Evolutionary conservation across 805 yeast genomes (phyloP), one percentile per base, ranked within the genome.

Genomic region (Metschnikowia aberdeeniae): DNA sequence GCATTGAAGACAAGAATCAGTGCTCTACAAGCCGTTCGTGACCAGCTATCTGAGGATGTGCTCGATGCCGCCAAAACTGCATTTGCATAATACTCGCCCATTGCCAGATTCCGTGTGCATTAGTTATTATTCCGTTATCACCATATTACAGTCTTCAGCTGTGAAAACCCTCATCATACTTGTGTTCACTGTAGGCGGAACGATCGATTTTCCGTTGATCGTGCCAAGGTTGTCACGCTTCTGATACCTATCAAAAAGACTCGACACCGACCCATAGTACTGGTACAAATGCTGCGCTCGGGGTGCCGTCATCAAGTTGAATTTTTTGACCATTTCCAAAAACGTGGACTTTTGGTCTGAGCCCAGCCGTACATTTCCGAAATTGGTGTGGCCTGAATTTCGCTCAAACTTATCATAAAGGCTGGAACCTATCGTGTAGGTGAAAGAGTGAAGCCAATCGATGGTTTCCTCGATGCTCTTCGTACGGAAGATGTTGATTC

Each of bases 361-460:
- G 0, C 86, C 86, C 5, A 86, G 79, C 55, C 69, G 75, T 9
- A 82, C 72, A 1, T 61, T 65, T 4, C 82, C 82, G 7, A 84
- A 61, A 51, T 78, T 80, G 1, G 84, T 73, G 44, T 80, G 69
- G 32, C 75, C 76, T 46, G 71, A 68, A 56, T 80, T 76, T 50
- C 88, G 62, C 48, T 79, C 75, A 31, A 63, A 62, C 19, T 77
- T 77, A 55, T 83, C 89, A 60, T 78, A 78, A 27, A 80, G 56
- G 10, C 78, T 66, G 13, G 46, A 24, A 5, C 56, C 58, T 6
- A 84, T 70, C 0, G 88, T 71, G 52, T 80, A 76, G 0, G 86
- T 67, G 50, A 82, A 72, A 12, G 82, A 75, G 37, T 69, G 74
- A 12, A 83, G 56, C 81, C 87, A 81, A 4, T 64, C 70, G 1